Conservation (phyloP, 2,329 filamentous ascomycete genomes). For the Scytalidium sp. region DNA sequence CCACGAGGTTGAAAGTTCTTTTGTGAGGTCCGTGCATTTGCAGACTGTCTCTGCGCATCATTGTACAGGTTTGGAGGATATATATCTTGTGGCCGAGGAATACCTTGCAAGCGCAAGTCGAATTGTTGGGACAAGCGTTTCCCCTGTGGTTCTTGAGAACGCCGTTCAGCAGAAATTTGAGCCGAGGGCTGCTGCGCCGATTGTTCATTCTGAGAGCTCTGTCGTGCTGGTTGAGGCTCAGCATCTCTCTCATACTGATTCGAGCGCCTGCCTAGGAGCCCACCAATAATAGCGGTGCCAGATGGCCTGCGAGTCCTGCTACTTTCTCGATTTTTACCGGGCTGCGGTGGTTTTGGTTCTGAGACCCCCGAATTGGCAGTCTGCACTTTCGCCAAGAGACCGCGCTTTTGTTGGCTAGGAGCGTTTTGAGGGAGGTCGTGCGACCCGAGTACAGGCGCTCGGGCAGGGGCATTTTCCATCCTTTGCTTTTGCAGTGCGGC, state of each 20-base stretch:
- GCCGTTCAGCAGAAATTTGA: not conserved
- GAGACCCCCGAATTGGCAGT: not conserved
- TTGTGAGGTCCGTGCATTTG: not conserved
- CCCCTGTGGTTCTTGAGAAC: constrained; percentile 1
- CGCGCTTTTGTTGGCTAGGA: not conserved
- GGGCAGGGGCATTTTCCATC: not conserved
- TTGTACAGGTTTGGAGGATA: not conserved
- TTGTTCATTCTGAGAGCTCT: constrained; percentile 1
- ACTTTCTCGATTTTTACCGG: constrained; percentile 6
- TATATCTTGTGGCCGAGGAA: constrained; percentile 2
- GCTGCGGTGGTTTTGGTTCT: constrained; percentile 1
- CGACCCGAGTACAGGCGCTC: too few relatives aligned
- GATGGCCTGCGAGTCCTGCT: constrained; percentile 19
- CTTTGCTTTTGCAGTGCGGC: not conserved
- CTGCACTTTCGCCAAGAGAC: not conserved
- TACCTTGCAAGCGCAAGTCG: constrained; percentile 1
- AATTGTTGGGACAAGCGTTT: not conserved
- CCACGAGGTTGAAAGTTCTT: not conserved
- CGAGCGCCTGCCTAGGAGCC: constrained; percentile 18
- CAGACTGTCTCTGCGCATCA: not conserved
- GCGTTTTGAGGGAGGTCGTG: too few relatives aligned
- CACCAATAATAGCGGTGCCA: constrained; percentile 19
- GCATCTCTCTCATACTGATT: constrained; percentile 16
- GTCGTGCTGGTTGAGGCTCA: constrained; percentile 8
- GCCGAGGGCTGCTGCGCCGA: constrained; percentile 4